A percentile compares a stretch with the other conserved stretches of the same genome.
Evolutionary conservation across 768 basidiomycete genomes (phyloP).

Genomic region (Cystoderma amianthinum): DNA sequence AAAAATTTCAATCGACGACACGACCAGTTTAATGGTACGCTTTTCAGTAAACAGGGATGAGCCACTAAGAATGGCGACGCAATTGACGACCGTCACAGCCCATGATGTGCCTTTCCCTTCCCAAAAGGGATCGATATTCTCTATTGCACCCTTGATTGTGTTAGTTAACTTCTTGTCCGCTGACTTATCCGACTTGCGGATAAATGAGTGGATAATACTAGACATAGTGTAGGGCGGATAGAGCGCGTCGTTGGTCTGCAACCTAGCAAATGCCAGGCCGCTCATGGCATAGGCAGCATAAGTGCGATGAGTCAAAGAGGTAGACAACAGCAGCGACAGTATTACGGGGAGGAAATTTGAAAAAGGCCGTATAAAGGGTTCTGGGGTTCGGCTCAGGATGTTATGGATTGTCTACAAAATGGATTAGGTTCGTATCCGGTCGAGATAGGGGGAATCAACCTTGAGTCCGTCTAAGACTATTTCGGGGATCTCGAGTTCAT

Average conservation of each 20-base stretch:
- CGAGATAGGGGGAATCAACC: slow-evolving; percentile 11
- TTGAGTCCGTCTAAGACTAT: slow-evolving; percentile 24
- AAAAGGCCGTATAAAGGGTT: slow-evolving; percentile 41
- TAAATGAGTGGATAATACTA: slow-evolving; percentile 10
- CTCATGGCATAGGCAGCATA: slow-evolving; percentile 53
- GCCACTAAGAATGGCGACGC: slow-evolving; percentile 41
- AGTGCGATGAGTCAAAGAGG: slow-evolving; percentile 26
- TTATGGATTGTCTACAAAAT: slow-evolving; percentile 14
- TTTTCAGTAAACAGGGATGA: slow-evolving; percentile 32
- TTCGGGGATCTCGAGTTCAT: slow-evolving; percentile 20
- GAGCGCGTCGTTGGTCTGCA: slow-evolving; percentile 9
- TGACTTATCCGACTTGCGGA: neutral
- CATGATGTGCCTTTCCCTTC: slow-evolving; percentile 27
- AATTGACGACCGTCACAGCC: slow-evolving; percentile 36
- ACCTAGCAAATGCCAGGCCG: slow-evolving; percentile 41
- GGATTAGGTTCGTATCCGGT: neutral
- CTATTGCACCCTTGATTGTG: neutral
- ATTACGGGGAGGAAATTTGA: slow-evolving; percentile 36
- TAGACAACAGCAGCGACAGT: slow-evolving; percentile 20
- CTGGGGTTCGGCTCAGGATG: slow-evolving; percentile 31
- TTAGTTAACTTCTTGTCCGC: neutral
- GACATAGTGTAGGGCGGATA: slow-evolving; percentile 18
- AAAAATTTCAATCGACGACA: slow-evolving; percentile 24
- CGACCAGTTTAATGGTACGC: slow-evolving; percentile 26
- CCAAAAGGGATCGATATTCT: slow-evolving; percentile 1